phyloP scores from a whole-genome alignment of 495 filamentous ascomycete genomes.

The Monascus purpureus region DNA sequence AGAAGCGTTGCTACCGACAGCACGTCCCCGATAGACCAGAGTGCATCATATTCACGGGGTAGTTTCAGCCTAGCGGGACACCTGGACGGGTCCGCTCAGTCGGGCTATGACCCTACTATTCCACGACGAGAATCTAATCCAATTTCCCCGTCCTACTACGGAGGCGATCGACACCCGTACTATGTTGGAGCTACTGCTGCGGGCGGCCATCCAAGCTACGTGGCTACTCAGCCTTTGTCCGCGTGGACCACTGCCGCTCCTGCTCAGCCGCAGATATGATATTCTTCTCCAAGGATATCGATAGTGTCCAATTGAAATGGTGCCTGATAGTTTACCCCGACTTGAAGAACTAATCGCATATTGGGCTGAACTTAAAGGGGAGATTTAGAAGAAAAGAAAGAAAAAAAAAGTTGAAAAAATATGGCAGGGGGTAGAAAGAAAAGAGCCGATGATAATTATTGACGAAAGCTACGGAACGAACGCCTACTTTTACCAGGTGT shows the following conservation, averaged over 20 bases:
- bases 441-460: too few species aligned
- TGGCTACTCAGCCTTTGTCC: constrained; percentile 17
- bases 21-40: constrained; percentile 28
- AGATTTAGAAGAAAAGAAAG: too few species aligned
- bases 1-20: constrained; percentile 28
- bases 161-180: constrained; percentile 21
- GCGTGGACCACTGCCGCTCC: constrained; percentile 29
- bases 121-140: constrained; percentile 29
- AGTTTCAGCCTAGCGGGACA: constrained; percentile 28
- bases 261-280: constrained; percentile 31
- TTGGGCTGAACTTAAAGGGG: too few species aligned
- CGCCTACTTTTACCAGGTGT: too few species aligned
- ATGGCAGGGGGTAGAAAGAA: too few species aligned
- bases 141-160: constrained; percentile 22
- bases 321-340: not conserved
- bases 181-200: constrained; percentile 19
- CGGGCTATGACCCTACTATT: constrained; percentile 21
- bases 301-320: not conserved
- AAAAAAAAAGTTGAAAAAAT: too few species aligned
- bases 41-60: constrained; percentile 23
- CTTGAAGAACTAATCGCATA: not conserved
- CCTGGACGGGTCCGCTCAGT: constrained; percentile 15
- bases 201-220: constrained; percentile 22
- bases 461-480: too few species aligned
- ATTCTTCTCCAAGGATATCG: not conserved